Evolutionary conservation across 805 yeast genomes (phyloP), one percentile per base, ranked within the genome.

Genomic region (Saccharomyces eubayanus): DNA sequence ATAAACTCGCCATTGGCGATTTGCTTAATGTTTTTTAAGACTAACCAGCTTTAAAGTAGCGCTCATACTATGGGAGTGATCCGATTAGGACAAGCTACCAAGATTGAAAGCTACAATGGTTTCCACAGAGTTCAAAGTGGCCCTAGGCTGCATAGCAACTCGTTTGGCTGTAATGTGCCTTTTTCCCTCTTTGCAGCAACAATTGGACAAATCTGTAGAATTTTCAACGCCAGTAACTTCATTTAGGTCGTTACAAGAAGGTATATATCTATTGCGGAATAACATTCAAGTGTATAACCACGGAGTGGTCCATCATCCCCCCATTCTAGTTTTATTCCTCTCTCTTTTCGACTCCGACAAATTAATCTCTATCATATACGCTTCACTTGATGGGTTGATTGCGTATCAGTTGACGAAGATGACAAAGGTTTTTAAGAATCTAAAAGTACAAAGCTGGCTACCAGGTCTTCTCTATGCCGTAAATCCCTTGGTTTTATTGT

Each of bases 231-330:
- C 73, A 1, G 60, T 68, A 50, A 67, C 67, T 1, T 68, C 72
- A 1, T 68, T 59, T 47, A 63, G 81, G 62, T 74, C 81, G 43
- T 65, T 87, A 46, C 69, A 75, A 59, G 95, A 87, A 65, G 91
- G 91, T 11, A 71, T 87, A 10, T 87, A 78, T 59, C 75, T 87
- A 50, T 70, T 81, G 53, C 66, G 74, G 2, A 78, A 83, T 60
- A 76, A 75, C 21, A 73, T 86, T 50, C 77, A 83, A 48, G 82
- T 89, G 8, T 92, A 89, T 63, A 81, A 81, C 56, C 97, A 97
- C 9, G 95, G 95, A 27, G 82, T 90, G 16, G 85, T 85, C 36
- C 92, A 89, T 68, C 96, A 89, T 61, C 83, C 96, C 2, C 96
- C 97, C 3, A 65, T 90, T 20, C 62, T 92, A 24, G 76, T 89